A percentile compares a stretch with the other conserved stretches of the same genome.
Evolutionary conservation across 1,139 yeast species (phyloP).

Genomic region (Debaryomycetaceae sp.): DNA sequence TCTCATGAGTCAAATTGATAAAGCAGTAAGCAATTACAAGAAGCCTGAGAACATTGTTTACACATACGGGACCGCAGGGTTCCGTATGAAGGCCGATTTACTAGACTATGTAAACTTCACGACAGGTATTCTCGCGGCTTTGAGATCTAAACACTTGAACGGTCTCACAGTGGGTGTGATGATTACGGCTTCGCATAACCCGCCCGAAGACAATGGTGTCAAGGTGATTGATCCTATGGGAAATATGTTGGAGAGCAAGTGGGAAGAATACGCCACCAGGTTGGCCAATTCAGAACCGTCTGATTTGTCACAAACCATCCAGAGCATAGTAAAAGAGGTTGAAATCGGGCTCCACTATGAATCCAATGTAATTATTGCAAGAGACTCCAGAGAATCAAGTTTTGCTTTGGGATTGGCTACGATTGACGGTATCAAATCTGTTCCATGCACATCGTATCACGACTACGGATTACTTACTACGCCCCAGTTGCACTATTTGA

Average conservation of each 20-base stretch:
- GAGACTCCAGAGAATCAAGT: conserved; percentile 79
- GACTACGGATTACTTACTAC: conserved; percentile 81
- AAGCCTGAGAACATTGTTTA: conserved; percentile 47
- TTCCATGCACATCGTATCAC: conserved; percentile 39
- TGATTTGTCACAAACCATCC: conserved; percentile 23
- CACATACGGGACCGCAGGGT: conserved; percentile 95
- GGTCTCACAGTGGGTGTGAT: conserved; percentile 82
- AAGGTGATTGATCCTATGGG: conserved; percentile 93
- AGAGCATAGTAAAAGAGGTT: conserved; percentile 26
- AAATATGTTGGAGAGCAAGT: conserved; percentile 78
- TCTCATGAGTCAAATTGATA: not conserved
- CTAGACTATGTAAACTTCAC: conserved; percentile 84
- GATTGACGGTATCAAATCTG: conserved; percentile 59
- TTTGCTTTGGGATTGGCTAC: conserved; percentile 60
- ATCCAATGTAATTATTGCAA: conserved; percentile 52
- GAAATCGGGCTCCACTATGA: conserved; percentile 35
- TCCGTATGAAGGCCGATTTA: conserved; percentile 68
- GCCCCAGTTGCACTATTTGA: conserved; percentile 90
- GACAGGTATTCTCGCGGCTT: conserved; percentile 76
- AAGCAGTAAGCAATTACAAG: conserved; percentile 26
- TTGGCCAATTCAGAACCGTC: conserved; percentile 69
- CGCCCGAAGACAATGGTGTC: conserved; percentile 94
- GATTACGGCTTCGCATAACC: conserved; percentile 98
- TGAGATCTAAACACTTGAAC: conserved; percentile 67
- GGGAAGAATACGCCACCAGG: conserved; percentile 82